Evolutionary conservation across 2,329 filamentous ascomycete genomes (phyloP).

Genomic region (Ophiostoma populinum): DNA sequence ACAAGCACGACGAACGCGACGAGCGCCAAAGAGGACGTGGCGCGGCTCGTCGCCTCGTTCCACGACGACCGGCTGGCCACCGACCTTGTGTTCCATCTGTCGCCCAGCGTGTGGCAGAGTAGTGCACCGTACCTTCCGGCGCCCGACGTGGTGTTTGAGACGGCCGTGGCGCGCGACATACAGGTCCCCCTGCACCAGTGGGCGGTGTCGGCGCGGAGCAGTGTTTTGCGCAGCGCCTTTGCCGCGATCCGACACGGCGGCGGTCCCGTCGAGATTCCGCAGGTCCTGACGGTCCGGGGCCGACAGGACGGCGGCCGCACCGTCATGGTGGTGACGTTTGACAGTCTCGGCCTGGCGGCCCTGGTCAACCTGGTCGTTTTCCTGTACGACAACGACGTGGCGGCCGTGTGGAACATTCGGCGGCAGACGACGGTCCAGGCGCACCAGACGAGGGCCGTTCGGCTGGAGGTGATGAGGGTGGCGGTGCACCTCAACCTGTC

Average conservation of each 20-base stretch:
- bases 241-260: slow-evolving; percentile 33
- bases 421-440: slow-evolving; percentile 47
- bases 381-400: slow-evolving; percentile 59
- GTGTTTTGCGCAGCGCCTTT: slow-evolving; percentile 45
- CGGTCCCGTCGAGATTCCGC: slow-evolving; percentile 38
- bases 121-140: too few species aligned
- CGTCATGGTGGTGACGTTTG: slow-evolving; percentile 43
- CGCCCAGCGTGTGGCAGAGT: too few species aligned
- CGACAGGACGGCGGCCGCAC: slow-evolving; percentile 20
- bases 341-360: slow-evolving; percentile 56
- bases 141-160: slow-evolving; percentile 28
- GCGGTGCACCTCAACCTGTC: slow-evolving; percentile 46
- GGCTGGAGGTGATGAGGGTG: slow-evolving; percentile 66
- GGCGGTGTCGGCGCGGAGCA: slow-evolving; percentile 58
- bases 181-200: slow-evolving; percentile 71
- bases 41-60: too few species aligned
- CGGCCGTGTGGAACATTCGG: slow-evolving; percentile 78
- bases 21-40: too few species aligned
- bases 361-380: slow-evolving; percentile 67
- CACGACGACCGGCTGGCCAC: too few species aligned
- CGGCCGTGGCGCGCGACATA: slow-evolving; percentile 47
- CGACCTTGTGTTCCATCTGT: too few species aligned
- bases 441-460: slow-evolving; percentile 60
- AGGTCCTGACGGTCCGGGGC: slow-evolving; percentile 43
- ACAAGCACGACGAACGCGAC: too few species aligned